Base-by-base conservation (phyloP, 495 filamentous ascomycete species). In the Achaetomiella virescens region DNA sequence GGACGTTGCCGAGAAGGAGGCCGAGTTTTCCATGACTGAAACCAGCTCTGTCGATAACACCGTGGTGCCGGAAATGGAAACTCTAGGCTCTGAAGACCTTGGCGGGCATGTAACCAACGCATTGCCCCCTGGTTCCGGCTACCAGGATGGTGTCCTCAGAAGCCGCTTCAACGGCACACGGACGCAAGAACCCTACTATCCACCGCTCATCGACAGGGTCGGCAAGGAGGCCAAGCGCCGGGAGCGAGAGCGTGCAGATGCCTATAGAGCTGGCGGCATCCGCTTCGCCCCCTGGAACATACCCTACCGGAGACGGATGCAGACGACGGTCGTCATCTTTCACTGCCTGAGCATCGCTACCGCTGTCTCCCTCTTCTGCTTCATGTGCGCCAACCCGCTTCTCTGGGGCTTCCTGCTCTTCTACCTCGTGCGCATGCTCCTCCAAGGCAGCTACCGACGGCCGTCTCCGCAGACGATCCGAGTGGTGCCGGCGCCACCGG, bases 371-470 rank as follows among this genome's bases (percentile, higher is more conserved):
- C 54, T 81, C 46, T 97, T 97, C 76, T 97, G 95, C 71, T 88
- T 92, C 65, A 82, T 91, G 41, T 95, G 91, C 71, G 84, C 88
- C 42, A 91, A 91, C 57, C 95, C 95, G 1, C 70, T 98, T 14
- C 83, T 85, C 55, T 98, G 93, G 93, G 93, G 93, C 2, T 62
- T 98, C 42, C 72, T 98, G 12, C 69, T 98, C n/a, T 87, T 91
- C 4, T 98, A 97, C 63, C 78, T 96, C 29, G 75, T 97, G 54
- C 89, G 92, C 71, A 81, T 84, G 31, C 76, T 95, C 90, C 62
- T 95, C 90, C 17, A 85, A 81, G 45, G 84, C 87, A 12, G 78
- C 82, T 25, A 84, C 80, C 7, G 85, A 88, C 31, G 93, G 93
- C 20, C 78, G 79, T 7, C 77, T 95, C 24, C 82, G 80, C 27